Percentiles rank a stretch among this genome's conserved stretches.
phyloP scores from a whole-genome alignment of 1,284 basidiomycete genomes.

The Butyriboletus appendiculatus region DNA sequence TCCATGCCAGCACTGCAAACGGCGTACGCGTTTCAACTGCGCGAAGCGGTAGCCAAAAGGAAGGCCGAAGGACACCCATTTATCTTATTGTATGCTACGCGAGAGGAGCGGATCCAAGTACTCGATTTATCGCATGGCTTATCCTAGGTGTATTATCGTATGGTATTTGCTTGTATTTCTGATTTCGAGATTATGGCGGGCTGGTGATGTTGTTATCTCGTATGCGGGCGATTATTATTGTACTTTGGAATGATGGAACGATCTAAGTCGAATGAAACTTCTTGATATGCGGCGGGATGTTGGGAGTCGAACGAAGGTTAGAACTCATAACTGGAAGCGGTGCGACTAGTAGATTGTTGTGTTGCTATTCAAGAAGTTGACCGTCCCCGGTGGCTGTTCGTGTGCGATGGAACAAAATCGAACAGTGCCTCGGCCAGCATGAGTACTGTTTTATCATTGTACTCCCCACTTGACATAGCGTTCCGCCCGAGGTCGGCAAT shows the following conservation, averaged over 20 bases:
- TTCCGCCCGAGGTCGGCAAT: too few species aligned
- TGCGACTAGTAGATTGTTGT: too few species aligned
- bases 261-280: too few species aligned
- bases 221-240: not conserved
- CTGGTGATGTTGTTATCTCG: not conserved
- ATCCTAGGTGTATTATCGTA: not conserved
- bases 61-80: constrained; percentile 65
- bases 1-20: constrained; percentile 56
- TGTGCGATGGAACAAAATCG: too few species aligned
- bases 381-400: too few species aligned
- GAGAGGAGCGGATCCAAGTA: constrained; percentile 70
- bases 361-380: too few species aligned
- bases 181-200: not conserved
- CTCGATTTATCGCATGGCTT: constrained; percentile 41
- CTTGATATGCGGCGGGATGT: too few species aligned
- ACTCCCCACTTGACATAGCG: too few species aligned
- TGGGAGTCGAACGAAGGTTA: too few species aligned
- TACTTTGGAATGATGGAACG: not conserved
- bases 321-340: too few species aligned
- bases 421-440: too few species aligned
- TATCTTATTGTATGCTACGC: constrained; percentile 65
- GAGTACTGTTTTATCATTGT: too few species aligned
- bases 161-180: not conserved
- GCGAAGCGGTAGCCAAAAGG: constrained; percentile 60
- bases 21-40: constrained; percentile 62